Base-by-base conservation (phyloP, 2,329 filamentous ascomycete genomes). In the Cercospora zeina region DNA sequence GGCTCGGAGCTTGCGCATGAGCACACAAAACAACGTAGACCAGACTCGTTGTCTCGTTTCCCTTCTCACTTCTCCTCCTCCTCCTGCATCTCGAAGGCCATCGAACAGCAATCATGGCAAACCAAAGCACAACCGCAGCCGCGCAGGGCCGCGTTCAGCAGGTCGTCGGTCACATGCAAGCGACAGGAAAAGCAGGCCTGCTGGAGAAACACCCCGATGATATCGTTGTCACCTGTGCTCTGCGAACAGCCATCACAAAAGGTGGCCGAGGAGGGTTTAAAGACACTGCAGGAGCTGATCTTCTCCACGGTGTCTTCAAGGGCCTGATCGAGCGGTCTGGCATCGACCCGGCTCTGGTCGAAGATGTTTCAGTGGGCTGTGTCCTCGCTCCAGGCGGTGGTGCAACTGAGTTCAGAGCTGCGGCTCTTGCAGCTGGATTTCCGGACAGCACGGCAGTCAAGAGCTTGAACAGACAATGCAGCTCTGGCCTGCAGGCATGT, bases 391-490 rank as follows among this genome's bases (percentile, higher is more conserved):
- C 93, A 34, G 95, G 95, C 65, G 95, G 92, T 70, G 95, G 93
- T 69, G 95, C 95, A 21, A 97, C 95, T 51, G 95, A 97, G 81
- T 97, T 96, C 87, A 89, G 95, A 68, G 95, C 92, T 63, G 95
- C 95, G 36, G 88, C 89, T 59, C 83, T 97, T 61, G 91, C 91
- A 6, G 95, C 95, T 54, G 95, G 95, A 50, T 96, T 97, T 82
- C 90, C 95, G 47, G 89, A 90, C 71, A 83, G 86, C 16, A 86
- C 92, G 4, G 89, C 92, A n/a, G 89, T 96, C 62, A 91, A 90
- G 79, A 87, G 87, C 62, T 80, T 97, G 76, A 99, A 97, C 84
- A 83, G 95, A 72, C 93, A 97, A 81, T 99, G 95, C 82, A 96
- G 90, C 13, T 93, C 89, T 39, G 93, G 95, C 58, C 85, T 97